phyloP scores from a whole-genome alignment of 1,284 basidiomycete genomes.

The Puccinia horiana region DNA sequence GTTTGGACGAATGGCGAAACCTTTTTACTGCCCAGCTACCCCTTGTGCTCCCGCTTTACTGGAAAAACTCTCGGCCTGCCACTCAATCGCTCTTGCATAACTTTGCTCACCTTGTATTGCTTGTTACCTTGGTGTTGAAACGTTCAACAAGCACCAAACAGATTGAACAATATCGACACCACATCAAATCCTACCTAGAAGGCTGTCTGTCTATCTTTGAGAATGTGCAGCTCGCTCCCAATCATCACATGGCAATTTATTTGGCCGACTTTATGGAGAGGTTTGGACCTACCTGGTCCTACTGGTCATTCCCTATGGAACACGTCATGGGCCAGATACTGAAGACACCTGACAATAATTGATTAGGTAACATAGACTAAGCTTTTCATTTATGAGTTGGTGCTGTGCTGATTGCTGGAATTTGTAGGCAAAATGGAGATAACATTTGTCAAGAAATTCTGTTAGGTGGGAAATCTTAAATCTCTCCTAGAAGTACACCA shows the following conservation, averaged over 20 bases:
- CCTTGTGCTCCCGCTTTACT: not conserved
- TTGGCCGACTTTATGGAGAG: constrained; percentile 18
- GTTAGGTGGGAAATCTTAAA: no score
- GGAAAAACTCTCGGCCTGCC: not conserved
- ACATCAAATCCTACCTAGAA: constrained; percentile 11
- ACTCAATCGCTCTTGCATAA: constrained; percentile 18
- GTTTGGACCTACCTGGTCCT: constrained; percentile 29
- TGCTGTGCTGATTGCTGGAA: no score
- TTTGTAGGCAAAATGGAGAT: no score
- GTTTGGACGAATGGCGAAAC: constrained; percentile 32
- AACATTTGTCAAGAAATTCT: no score
- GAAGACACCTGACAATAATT: constrained; percentile 10
- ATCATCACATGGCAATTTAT: constrained; percentile 40
- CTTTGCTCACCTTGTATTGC: constrained; percentile 24
- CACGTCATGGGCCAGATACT: constrained; percentile 8
- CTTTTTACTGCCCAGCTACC: constrained; percentile 42
- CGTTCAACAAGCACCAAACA: not conserved
- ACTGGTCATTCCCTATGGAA: constrained; percentile 35
- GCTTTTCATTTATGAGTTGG: no score
- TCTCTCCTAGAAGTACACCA: no score
- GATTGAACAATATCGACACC: constrained; percentile 4
- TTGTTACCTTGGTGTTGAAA: constrained; percentile 24
- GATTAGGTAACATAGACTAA: constrained; percentile 19
- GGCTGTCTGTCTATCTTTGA: constrained; percentile 15
- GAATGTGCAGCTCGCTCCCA: not conserved